A percentile compares a stretch with the other conserved stretches of the same genome.
Evolutionary conservation across 495 filamentous ascomycete species (phyloP).

Genomic region (Elaphomyces granulatus): DNA sequence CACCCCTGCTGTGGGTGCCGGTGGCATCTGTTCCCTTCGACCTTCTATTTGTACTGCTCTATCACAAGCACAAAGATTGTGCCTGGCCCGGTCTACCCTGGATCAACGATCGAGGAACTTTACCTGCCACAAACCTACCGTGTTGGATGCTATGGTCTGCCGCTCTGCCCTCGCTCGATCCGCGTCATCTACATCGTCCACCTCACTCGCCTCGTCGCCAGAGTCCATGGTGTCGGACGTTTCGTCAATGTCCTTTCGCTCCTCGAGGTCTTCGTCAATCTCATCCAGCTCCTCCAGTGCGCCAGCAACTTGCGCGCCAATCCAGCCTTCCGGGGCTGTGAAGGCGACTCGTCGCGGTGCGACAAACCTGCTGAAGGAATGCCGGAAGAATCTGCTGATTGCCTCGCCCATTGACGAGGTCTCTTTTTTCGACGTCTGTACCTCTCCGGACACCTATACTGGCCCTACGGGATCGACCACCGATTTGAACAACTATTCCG

Average conservation of each 20-base stretch:
- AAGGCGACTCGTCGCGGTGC: conserved; percentile 74
- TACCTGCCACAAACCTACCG: conserved; percentile 40
- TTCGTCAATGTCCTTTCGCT: conserved; percentile 43
- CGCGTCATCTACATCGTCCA: conserved; percentile 58
- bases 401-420: conserved; percentile 36
- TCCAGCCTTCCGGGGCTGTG: conserved; percentile 52
- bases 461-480: conserved; percentile 34
- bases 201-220: conserved; percentile 67
- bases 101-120: conserved; percentile 33
- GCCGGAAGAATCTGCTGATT: conserved; percentile 25
- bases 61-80: conserved; percentile 54
- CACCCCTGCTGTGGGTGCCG: conserved; percentile 86
- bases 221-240: conserved; percentile 85
- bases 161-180: conserved; percentile 67
- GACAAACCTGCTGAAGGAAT: conserved; percentile 37
- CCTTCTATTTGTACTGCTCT: conserved; percentile 69
- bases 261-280: conserved; percentile 60
- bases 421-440: conserved; percentile 32
- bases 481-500: conserved; percentile 37
- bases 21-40: conserved; percentile 34
- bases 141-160: conserved; percentile 38
- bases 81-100: conserved; percentile 48
- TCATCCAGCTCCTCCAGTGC: conserved; percentile 57
- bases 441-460: conserved; percentile 48
- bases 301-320: conserved; percentile 48